These are phyloP conservation scores for Fusarium nisikadoi DNA, from an alignment of 2,329 filamentous ascomycete species.

Conservation along the genomic window DNA sequence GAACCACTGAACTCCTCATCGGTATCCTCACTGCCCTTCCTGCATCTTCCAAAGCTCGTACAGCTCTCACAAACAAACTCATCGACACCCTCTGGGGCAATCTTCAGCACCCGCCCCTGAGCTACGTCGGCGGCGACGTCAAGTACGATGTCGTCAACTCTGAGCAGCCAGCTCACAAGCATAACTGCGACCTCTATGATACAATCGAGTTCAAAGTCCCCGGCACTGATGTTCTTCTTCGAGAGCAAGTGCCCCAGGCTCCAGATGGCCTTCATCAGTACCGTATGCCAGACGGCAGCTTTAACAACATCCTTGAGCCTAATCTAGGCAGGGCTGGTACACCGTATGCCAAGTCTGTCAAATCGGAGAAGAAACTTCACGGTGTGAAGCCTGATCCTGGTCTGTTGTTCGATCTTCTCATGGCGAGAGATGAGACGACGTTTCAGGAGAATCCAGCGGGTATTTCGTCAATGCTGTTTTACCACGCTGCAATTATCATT, in stretches of 20 bases:
- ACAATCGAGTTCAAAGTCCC: slow-evolving; percentile 55
- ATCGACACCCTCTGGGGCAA: slow-evolving; percentile 64
- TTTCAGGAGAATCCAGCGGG: slow-evolving; percentile 74
- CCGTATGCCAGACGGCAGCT: slow-evolving; percentile 52
- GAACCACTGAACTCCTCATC: slow-evolving; percentile 54
- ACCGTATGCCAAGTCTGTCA: slow-evolving; percentile 76
- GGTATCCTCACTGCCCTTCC: slow-evolving; percentile 53
- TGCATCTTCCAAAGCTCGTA: slow-evolving; percentile 47
- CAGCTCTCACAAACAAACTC: slow-evolving; percentile 59
- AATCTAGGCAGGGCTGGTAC: slow-evolving; percentile 72
- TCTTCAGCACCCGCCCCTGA: slow-evolving; percentile 64
- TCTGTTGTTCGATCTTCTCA: slow-evolving; percentile 73
- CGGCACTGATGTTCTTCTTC: slow-evolving; percentile 50
- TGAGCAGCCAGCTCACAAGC: slow-evolving; percentile 48
- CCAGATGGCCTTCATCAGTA: slow-evolving; percentile 52
- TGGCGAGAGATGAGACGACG: slow-evolving; percentile 63
- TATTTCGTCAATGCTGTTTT: slow-evolving; percentile 81
- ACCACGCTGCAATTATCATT: slow-evolving; percentile 72
- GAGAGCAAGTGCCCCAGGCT: slow-evolving; percentile 50
- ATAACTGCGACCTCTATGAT: slow-evolving; percentile 46
- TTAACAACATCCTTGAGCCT: slow-evolving; percentile 70
- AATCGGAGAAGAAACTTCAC: slow-evolving; percentile 64
- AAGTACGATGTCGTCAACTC: slow-evolving; percentile 51
- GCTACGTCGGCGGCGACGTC: slow-evolving; percentile 55
- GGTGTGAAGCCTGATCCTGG: slow-evolving; percentile 72